Evolutionary conservation across 108 stramenopile genomes (phyloP).

Genomic region (Cyclotella atomus): DNA sequence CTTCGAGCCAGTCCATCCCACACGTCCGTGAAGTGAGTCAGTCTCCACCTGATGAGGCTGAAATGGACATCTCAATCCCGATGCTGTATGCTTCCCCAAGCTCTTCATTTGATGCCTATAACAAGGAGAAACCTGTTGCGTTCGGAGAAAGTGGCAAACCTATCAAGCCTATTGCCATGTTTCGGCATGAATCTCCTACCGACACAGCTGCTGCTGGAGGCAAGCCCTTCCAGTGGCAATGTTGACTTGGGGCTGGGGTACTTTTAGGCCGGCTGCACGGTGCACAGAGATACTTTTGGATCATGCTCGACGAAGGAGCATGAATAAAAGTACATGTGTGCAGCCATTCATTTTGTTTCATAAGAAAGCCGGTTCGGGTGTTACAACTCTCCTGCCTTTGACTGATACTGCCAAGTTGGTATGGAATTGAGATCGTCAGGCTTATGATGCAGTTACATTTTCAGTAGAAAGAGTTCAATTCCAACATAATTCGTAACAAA

Average conservation of each 20-base stretch:
- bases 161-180: conserved; percentile 12
- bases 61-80: conserved; percentile 7
- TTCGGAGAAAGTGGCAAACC: conserved; percentile 18
- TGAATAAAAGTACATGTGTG: background rate
- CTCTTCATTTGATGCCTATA: conserved; percentile 4
- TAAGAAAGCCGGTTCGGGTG: background rate
- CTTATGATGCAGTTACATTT: background rate
- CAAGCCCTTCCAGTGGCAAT: background rate
- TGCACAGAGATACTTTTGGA: background rate
- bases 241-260: background rate
- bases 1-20: background rate
- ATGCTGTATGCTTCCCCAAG: conserved; percentile 8
- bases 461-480: conserved; percentile 1
- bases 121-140: background rate
- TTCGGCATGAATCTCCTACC: conserved; percentile 3
- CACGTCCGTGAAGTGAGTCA: conserved; percentile 3
- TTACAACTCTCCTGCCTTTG: background rate
- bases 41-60: background rate
- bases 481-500: conserved; percentile 8
- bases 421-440: background rate
- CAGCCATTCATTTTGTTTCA: no score
- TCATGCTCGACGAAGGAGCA: background rate
- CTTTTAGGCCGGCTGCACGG: background rate
- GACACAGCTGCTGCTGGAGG: background rate
- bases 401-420: conserved; percentile 6